phyloP scores from a whole-genome alignment of 2,329 filamentous ascomycete genomes.

The Pyrenochaeta sp. region DNA sequence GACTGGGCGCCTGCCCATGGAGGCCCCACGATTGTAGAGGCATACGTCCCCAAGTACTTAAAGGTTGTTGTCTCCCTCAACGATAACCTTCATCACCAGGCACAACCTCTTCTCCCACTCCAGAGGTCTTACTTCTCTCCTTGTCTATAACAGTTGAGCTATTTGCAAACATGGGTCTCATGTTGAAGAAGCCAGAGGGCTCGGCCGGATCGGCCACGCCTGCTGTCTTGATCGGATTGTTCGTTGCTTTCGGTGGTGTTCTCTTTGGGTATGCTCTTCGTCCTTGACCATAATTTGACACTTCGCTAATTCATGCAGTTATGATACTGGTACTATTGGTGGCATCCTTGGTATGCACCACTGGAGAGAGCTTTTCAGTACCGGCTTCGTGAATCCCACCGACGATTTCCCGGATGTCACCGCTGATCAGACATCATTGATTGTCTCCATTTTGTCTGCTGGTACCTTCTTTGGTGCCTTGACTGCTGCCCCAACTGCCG shows the following conservation, averaged over 20 bases:
- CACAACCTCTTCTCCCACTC: conserved; percentile 5
- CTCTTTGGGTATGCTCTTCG: conserved; percentile 44
- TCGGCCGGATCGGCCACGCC: conserved; percentile 64
- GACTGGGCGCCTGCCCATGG: conserved; percentile 28
- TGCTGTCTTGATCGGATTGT: conserved; percentile 51
- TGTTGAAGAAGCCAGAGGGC: conserved; percentile 73
- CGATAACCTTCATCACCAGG: conserved; percentile 12
- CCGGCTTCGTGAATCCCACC: conserved; percentile 41
- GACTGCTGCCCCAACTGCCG: conserved; percentile 70
- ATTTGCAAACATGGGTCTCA: conserved; percentile 41
- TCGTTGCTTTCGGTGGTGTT: conserved; percentile 57
- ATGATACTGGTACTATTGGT: conserved; percentile 50
- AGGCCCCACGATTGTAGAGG: conserved; percentile 22
- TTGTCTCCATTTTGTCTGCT: conserved; percentile 83
- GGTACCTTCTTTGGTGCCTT: conserved; percentile 80
- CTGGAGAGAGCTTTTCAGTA: conserved; percentile 69
- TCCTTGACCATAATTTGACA: background rate
- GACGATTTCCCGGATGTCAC: conserved; percentile 50
- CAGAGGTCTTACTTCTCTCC: conserved; percentile 6
- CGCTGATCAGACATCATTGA: conserved; percentile 68
- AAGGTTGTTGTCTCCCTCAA: conserved; percentile 16
- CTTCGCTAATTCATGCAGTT: conserved; percentile 29
- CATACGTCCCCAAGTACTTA: conserved; percentile 30
- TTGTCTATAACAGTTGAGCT: no score
- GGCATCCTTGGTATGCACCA: conserved; percentile 76